These are phyloP conservation scores for Neonectria hederae DNA, from an alignment of 2,329 filamentous ascomycete species.

Conservation along the genomic window DNA sequence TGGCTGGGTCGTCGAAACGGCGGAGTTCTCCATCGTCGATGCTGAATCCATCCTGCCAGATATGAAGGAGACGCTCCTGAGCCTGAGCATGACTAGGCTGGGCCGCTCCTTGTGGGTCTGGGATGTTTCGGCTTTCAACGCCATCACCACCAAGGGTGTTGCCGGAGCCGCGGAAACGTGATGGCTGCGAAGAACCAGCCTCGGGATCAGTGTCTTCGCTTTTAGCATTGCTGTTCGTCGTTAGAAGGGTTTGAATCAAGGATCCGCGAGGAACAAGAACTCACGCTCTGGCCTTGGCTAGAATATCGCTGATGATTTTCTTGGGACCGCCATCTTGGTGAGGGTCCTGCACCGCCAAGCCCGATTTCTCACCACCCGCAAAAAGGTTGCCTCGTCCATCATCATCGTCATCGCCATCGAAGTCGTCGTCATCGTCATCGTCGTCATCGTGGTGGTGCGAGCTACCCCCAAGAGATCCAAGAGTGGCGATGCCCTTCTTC, in stretches of 20 bases:
- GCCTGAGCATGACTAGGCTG: constrained; percentile 51
- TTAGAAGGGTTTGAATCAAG: constrained; percentile 19
- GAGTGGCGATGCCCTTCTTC: constrained; percentile 68
- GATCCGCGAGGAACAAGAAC: constrained; percentile 30
- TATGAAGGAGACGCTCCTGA: constrained; percentile 75
- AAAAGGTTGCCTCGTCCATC: constrained; percentile 75
- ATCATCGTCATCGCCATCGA: constrained; percentile 65
- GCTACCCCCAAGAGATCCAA: constrained; percentile 64
- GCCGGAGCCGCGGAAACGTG: constrained; percentile 74
- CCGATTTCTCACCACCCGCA: constrained; percentile 86
- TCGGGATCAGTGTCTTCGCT: constrained; percentile 62
- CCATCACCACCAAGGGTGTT: constrained; percentile 84
- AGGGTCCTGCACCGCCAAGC: constrained; percentile 73
- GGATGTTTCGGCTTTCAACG: constrained; percentile 72
- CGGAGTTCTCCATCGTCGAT: constrained; percentile 82
- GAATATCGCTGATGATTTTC: constrained; percentile 69
- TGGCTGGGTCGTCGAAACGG: constrained; percentile 81
- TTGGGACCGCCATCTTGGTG: constrained; percentile 58
- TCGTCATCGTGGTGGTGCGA: constrained; percentile 62
- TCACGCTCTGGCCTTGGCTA: constrained; percentile 71
- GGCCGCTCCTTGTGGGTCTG: constrained; percentile 61
- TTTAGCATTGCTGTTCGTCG: constrained; percentile 64
- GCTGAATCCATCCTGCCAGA: constrained; percentile 87
- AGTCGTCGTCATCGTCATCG: constrained; percentile 68
- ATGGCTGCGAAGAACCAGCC: constrained; percentile 59